Evolutionary conservation across 2,329 filamentous ascomycete genomes (phyloP).

Genomic region (Diaporthe citri): DNA sequence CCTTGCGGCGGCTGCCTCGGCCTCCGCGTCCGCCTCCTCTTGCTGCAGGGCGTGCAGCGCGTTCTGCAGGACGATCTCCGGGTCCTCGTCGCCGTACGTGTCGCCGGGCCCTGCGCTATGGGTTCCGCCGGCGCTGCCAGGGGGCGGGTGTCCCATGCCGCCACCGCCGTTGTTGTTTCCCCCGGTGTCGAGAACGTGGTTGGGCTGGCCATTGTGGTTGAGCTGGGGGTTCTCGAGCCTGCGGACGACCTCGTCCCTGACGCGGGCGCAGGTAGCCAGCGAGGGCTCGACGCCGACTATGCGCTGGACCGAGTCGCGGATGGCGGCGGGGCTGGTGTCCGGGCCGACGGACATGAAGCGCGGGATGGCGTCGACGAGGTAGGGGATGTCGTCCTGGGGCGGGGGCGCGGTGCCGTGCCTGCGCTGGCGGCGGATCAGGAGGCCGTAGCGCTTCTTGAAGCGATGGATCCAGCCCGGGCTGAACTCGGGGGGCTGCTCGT

Average conservation of each 20-base stretch:
- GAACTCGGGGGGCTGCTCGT: conserved; percentile 71
- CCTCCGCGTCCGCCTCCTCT: conserved; percentile 70
- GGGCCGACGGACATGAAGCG: conserved; percentile 69
- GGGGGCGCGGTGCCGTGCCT: conserved; percentile 63
- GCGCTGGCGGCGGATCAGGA: conserved; percentile 68
- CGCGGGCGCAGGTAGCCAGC: conserved; percentile 67
- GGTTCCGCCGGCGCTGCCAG: conserved; percentile 38
- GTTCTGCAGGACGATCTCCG: conserved; percentile 70
- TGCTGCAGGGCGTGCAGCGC: conserved; percentile 70
- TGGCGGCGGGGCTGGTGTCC: conserved; percentile 71
- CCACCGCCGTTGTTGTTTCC: conserved; percentile 35
- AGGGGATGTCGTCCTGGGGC: conserved; percentile 68
- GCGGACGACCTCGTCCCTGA: conserved; percentile 69
- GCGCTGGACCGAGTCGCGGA: conserved; percentile 68
- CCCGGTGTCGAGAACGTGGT: conserved; percentile 36
- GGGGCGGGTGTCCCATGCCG: conserved; percentile 29
- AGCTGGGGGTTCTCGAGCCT: conserved; percentile 50
- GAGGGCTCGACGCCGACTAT: conserved; percentile 67
- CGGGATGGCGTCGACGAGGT: conserved; percentile 71
- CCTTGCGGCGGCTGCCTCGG: conserved; percentile 66
- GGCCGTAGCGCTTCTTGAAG: conserved; percentile 73
- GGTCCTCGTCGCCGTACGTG: conserved; percentile 64
- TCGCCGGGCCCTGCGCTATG: conserved; percentile 42
- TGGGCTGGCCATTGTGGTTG: conserved; percentile 39
- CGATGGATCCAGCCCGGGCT: conserved; percentile 74